phyloP scores from a whole-genome alignment of 805 yeast genomes.

The Yueomyces sinensis region DNA sequence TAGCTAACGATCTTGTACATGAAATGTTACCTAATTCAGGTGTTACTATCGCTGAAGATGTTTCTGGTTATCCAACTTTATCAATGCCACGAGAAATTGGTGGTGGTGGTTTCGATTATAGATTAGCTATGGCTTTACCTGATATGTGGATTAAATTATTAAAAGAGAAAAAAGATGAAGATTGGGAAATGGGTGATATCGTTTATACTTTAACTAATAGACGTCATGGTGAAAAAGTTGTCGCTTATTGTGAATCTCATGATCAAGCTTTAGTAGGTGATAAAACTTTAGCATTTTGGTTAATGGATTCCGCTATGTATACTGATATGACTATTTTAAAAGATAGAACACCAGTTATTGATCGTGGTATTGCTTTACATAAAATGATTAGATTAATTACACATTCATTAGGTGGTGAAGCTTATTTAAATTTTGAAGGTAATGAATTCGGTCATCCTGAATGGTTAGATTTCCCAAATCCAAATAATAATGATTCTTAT shows the following conservation, averaged over 20 bases:
- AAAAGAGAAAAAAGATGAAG: conserved; percentile 73
- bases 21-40: conserved; percentile 40
- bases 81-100: conserved; percentile 64
- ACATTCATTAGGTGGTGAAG: conserved; percentile 91
- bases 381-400: conserved; percentile 82
- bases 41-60: conserved; percentile 89
- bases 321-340: conserved; percentile 79
- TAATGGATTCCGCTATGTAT: conserved; percentile 97
- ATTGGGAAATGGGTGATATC: conserved; percentile 81
- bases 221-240: conserved; percentile 77
- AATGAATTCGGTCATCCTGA: conserved; percentile 99
- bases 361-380: conserved; percentile 84
- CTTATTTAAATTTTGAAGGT: conserved; percentile 91
- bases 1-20: conserved; percentile 71
- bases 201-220: conserved; percentile 77
- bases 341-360: conserved; percentile 63
- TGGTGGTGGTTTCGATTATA: conserved; percentile 88
- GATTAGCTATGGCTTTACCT: conserved; percentile 94
- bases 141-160: conserved; percentile 97
- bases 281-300: conserved; percentile 92
- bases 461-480: conserved; percentile 96
- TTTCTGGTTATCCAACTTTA: conserved; percentile 92
- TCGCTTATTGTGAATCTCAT: conserved; percentile 88
- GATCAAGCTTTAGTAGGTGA: conserved; percentile 98
- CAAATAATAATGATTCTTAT: conserved; percentile 74